A percentile compares a stretch with the other conserved stretches of the same genome.
These are phyloP conservation scores for Daldinia loculata DNA, from an alignment of 495 filamentous ascomycete species.

Conservation along the genomic window DNA sequence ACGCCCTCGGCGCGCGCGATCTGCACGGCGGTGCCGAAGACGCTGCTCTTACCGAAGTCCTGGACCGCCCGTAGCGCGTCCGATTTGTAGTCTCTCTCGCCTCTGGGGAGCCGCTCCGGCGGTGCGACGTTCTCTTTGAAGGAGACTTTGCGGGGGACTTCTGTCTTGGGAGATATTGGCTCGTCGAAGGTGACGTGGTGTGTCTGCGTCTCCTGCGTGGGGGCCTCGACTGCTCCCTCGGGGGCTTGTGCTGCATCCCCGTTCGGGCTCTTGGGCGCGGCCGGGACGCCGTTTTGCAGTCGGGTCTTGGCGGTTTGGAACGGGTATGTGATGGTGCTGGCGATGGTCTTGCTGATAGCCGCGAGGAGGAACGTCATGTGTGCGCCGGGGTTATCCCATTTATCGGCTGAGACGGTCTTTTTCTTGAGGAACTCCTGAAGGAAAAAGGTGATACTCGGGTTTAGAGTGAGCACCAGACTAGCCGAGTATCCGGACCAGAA, in stretches of 20 bases:
- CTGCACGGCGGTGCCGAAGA: constrained; percentile 68
- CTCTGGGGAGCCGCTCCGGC: constrained; percentile 26
- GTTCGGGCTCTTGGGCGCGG: constrained; percentile 45
- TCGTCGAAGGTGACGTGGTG: constrained; percentile 8
- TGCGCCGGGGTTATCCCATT: constrained; percentile 61
- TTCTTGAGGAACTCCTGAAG: constrained; percentile 76
- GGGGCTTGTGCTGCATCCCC: constrained; percentile 14
- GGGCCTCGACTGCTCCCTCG: constrained; percentile 1
- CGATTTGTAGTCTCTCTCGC: constrained; percentile 14
- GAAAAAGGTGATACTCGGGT: constrained; percentile 87
- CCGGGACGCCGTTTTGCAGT: constrained; percentile 60
- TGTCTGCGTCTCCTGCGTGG: background rate
- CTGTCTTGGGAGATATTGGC: constrained; percentile 3
- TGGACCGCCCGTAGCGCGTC: constrained; percentile 29
- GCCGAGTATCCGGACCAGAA: constrained; percentile 95
- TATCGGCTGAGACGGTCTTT: constrained; percentile 58
- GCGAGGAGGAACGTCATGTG: constrained; percentile 70
- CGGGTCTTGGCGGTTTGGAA: constrained; percentile 84
- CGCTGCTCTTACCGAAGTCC: constrained; percentile 53
- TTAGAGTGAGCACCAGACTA: constrained; percentile 79
- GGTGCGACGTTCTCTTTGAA: constrained; percentile 12
- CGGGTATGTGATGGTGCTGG: constrained; percentile 84
- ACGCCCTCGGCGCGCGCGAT: constrained; percentile 75
- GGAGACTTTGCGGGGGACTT: background rate
- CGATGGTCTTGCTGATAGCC: constrained; percentile 80